phyloP scores from a whole-genome alignment of 441 rosid genomes.

The Theobroma grandiflorum region DNA sequence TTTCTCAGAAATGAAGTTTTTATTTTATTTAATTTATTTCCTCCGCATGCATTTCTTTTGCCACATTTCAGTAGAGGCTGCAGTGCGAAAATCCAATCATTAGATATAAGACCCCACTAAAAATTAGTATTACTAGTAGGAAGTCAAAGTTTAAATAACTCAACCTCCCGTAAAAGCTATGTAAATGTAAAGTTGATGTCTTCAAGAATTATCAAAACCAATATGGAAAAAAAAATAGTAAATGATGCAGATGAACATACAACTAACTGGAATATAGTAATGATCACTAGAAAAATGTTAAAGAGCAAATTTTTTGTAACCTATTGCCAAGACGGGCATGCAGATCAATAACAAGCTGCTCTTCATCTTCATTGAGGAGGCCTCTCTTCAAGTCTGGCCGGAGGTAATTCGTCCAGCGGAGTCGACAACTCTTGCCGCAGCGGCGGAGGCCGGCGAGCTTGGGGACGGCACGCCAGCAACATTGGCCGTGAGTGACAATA shows the following conservation, averaged over 20 bases:
- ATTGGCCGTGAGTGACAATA: conserved; percentile 63
- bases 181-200: not conserved
- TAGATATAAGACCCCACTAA: not conserved
- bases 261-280: not conserved
- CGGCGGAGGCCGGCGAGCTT: conserved; percentile 72
- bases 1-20: not conserved
- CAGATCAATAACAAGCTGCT: conserved; percentile 71
- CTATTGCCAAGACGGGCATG: conserved; percentile 77
- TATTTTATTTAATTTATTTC: too few relatives aligned
- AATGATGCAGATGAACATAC: not conserved
- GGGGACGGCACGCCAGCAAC: conserved; percentile 80
- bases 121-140: not conserved
- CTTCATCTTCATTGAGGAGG: conserved; percentile 64
- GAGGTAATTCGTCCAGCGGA: conserved; percentile 81
- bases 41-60: not conserved
- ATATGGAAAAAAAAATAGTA: not conserved
- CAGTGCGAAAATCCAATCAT: not conserved
- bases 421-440: conserved; percentile 81
- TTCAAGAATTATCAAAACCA: not conserved
- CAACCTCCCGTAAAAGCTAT: not conserved
- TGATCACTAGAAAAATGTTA: not conserved
- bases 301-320: conserved; percentile 32
- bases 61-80: not conserved
- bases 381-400: conserved; percentile 80
- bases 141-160: not conserved